These are phyloP conservation scores for Henckelia pumila DNA, from an alignment of 257 asterid species.

Conservation along the genomic window DNA sequence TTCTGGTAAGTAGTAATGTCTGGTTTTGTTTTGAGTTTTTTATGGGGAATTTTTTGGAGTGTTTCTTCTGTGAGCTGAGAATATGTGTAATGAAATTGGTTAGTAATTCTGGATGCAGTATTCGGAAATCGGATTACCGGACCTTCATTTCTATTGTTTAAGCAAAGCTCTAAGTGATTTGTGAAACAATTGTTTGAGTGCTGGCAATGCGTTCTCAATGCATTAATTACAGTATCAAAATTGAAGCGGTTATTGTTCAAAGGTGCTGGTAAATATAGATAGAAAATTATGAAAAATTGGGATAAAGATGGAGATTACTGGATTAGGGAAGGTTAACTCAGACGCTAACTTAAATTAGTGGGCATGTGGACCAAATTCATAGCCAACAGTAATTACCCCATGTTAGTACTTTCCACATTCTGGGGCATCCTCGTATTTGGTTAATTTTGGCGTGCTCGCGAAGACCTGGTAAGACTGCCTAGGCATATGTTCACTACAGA, in stretches of 20 bases:
- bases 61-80: not conserved
- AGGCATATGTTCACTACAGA: not conserved
- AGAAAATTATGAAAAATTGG: too few relatives aligned
- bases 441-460: not conserved
- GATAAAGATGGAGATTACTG: not conserved
- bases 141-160: not conserved
- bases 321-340: slow-evolving; percentile 7
- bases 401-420: too few relatives aligned
- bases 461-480: not conserved
- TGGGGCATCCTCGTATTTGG: not conserved
- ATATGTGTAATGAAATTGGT: not conserved
- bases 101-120: not conserved
- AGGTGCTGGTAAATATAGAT: not conserved
- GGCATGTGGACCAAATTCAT: slow-evolving; percentile 1
- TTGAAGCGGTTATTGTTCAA: not conserved
- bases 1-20: slow-evolving; percentile 5
- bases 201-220: not conserved
- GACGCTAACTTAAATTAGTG: not conserved
- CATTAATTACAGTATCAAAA: not conserved
- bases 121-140: not conserved
- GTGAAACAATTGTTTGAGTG: not conserved
- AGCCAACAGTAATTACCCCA: not conserved
- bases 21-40: not conserved
- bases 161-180: not conserved
- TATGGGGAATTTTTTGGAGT: not conserved